phyloP scores from a whole-genome alignment of 1,139 yeast species.

The Candida freyschussii region DNA sequence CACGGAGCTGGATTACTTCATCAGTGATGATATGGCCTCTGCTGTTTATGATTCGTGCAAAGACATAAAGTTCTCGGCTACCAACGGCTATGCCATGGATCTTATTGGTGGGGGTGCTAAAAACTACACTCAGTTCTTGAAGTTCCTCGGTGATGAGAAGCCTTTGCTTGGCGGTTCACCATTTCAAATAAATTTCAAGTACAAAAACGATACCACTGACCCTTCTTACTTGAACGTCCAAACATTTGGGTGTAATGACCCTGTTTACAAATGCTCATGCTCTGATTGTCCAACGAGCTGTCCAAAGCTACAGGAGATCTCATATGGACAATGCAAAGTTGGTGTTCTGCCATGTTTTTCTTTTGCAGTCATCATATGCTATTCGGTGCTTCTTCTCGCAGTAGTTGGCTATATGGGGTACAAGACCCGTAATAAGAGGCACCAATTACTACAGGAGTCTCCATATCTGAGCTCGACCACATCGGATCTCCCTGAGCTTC shows the following conservation, averaged over 20 bases:
- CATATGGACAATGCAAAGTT: slow-evolving; percentile 44
- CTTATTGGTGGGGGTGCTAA: slow-evolving; percentile 94
- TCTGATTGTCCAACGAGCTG: slow-evolving; percentile 83
- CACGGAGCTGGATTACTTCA: slow-evolving; percentile 61
- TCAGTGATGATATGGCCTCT: slow-evolving; percentile 56
- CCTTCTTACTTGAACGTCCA: slow-evolving; percentile 23
- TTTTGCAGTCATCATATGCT: slow-evolving; percentile 50
- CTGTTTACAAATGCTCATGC: slow-evolving; percentile 72
- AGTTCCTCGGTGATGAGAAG: slow-evolving; percentile 90
- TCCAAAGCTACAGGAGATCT: slow-evolving; percentile 53
- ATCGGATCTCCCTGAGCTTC: slow-evolving; percentile 18
- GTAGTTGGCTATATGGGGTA: slow-evolving; percentile 35
- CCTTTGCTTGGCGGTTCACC: slow-evolving; percentile 94
- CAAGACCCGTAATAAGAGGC: slow-evolving; percentile 18
- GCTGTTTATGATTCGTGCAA: slow-evolving; percentile 79
- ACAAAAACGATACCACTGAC: slow-evolving; percentile 31
- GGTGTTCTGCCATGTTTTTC: slow-evolving; percentile 73
- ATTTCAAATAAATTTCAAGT: slow-evolving; percentile 79
- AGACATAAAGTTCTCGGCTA: slow-evolving; percentile 85
- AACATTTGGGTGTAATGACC: slow-evolving; percentile 50
- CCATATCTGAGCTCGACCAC: slow-evolving; percentile 19
- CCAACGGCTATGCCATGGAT: slow-evolving; percentile 96
- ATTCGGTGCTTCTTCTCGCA: slow-evolving; percentile 40
- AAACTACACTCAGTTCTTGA: slow-evolving; percentile 64
- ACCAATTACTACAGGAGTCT: slow-evolving; percentile 22